A percentile compares a stretch with the other conserved stretches of the same genome.
Evolutionary conservation across 306 rosid genomes (phyloP).

Genomic region (Arachis hypogaea): DNA sequence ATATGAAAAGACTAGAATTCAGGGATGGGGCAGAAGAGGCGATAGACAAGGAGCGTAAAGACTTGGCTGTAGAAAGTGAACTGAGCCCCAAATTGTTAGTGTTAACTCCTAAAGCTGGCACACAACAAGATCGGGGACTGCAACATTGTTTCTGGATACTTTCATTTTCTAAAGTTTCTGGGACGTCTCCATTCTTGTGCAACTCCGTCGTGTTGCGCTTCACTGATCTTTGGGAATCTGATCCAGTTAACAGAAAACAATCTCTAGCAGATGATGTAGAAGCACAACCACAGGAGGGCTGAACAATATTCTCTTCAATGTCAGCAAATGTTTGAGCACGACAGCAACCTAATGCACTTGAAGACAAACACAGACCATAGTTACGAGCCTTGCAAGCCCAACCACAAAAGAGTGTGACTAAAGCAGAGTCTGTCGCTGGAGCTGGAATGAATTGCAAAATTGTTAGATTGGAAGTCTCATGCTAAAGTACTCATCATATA

Average conservation of each 20-base stretch:
- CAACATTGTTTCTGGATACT: conserved; percentile 59
- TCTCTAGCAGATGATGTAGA: conserved; percentile 62
- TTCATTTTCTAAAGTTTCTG: conserved; percentile 48
- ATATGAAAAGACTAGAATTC: conserved; percentile 86
- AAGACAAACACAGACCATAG: conserved; percentile 80
- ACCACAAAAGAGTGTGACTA: conserved; percentile 92
- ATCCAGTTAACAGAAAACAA: conserved; percentile 52
- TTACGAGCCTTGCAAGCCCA: conserved; percentile 99
- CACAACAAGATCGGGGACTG: conserved; percentile 72
- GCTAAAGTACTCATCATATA: not conserved
- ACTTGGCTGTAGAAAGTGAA: conserved; percentile 78
- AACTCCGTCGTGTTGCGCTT: conserved; percentile 54
- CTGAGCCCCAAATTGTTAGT: conserved; percentile 80
- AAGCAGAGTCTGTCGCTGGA: conserved; percentile 83
- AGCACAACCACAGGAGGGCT: conserved; percentile 57
- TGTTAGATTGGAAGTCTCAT: conserved; percentile 46
- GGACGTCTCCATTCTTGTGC: conserved; percentile 52
- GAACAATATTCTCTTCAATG: conserved; percentile 62
- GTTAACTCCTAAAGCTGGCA: conserved; percentile 95
- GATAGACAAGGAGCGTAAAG: conserved; percentile 83
- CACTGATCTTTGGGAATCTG: conserved; percentile 62
- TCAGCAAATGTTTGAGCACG: conserved; percentile 64
- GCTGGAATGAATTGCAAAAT: conserved; percentile 64
- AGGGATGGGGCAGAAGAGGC: conserved; percentile 90
- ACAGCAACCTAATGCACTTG: conserved; percentile 76